phyloP scores from a whole-genome alignment of 2,329 filamentous ascomycete species.

The Zasmidium cellare region DNA sequence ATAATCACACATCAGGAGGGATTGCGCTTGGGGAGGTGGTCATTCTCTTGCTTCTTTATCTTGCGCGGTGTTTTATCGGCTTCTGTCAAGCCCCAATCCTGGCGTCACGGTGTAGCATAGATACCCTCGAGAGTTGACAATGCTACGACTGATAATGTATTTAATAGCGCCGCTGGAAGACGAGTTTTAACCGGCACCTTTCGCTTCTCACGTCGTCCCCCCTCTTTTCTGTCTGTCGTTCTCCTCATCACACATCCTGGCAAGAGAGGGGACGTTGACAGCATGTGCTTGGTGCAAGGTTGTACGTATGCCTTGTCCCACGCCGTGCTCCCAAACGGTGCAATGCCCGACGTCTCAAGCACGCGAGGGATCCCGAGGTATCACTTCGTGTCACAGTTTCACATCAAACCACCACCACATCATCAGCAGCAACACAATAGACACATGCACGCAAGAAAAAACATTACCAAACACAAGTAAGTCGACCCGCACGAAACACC shows the following conservation, averaged over 20 bases:
- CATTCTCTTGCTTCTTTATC: not conserved
- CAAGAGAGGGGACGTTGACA: not conserved
- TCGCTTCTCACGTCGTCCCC: not conserved
- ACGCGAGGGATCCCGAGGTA: not conserved
- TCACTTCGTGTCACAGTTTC: not conserved
- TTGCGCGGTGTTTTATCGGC: conserved; percentile 13
- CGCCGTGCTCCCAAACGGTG: not conserved
- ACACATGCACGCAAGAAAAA: not conserved
- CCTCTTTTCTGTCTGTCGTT: not conserved
- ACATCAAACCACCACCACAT: not conserved
- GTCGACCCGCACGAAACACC: not conserved
- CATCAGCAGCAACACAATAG: not conserved
- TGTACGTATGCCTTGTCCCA: not conserved
- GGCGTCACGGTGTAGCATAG: conserved; percentile 12
- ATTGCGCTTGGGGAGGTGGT: not conserved
- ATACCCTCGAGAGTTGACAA: conserved; percentile 6
- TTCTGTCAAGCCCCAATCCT: conserved; percentile 8
- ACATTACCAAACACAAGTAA: not conserved
- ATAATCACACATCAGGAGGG: not conserved
- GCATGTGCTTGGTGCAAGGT: not conserved
- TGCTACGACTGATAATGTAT: conserved; percentile 13
- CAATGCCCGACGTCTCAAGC: not conserved
- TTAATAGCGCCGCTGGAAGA: conserved; percentile 9
- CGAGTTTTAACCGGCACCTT: conserved; percentile 11
- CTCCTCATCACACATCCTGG: not conserved